Conservation (phyloP, 1,139 yeast genomes). For the Hyphopichia pseudoburtonii region DNA sequence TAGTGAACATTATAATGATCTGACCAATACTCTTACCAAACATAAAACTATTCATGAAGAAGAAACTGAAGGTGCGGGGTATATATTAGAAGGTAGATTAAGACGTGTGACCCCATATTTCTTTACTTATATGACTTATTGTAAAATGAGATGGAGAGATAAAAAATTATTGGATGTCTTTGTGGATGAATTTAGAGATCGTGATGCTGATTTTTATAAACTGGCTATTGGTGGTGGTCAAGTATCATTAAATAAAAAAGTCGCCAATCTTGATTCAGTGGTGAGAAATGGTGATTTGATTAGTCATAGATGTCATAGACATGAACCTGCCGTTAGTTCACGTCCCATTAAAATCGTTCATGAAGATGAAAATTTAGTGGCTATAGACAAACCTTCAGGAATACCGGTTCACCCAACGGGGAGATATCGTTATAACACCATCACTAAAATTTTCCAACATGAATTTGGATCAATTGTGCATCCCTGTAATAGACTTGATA, state of each 20-base stretch:
- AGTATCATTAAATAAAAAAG: conserved; percentile 67
- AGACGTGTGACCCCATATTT: conserved; percentile 82
- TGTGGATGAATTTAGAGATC: conserved; percentile 79
- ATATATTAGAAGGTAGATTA: conserved; percentile 56
- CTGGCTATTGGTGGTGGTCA: conserved; percentile 69
- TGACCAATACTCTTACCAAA: conserved; percentile 21
- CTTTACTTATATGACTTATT: conserved; percentile 86
- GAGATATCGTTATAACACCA: conserved; percentile 79
- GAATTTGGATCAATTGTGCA: conserved; percentile 66
- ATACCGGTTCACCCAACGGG: conserved; percentile 98
- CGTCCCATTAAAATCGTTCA: conserved; percentile 68
- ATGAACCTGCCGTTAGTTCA: conserved; percentile 87
- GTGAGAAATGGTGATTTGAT: conserved; percentile 85
- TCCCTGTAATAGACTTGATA: conserved; percentile 89
- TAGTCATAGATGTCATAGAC: conserved; percentile 79
- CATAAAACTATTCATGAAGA: conserved; percentile 53
- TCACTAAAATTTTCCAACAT: conserved; percentile 76
- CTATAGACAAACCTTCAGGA: conserved; percentile 92
- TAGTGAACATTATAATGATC: conserved; percentile 26
- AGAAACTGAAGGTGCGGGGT: conserved; percentile 53
- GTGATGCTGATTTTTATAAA: conserved; percentile 66
- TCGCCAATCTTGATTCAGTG: conserved; percentile 63
- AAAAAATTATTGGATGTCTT: conserved; percentile 77
- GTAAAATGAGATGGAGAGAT: conserved; percentile 91
- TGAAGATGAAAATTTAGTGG: conserved; percentile 78